Evolutionary conservation across 2,329 filamentous ascomycete genomes (phyloP).

Genomic region (Shiraia sp.): DNA sequence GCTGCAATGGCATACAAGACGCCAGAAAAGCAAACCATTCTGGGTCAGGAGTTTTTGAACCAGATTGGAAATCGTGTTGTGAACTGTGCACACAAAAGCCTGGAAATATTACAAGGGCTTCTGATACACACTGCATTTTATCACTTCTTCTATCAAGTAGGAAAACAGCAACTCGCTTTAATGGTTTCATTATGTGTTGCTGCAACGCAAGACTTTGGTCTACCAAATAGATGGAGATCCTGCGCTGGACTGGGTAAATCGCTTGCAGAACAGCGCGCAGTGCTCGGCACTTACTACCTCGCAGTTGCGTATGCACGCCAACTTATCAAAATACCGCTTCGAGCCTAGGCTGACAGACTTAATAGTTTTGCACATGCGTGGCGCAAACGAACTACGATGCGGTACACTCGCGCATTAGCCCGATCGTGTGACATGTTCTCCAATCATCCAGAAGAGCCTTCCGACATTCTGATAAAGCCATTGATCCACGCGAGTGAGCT

Average conservation of each 20-base stretch:
- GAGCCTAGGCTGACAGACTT: neutral
- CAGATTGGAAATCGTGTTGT: constrained; percentile 37
- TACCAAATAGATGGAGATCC: constrained; percentile 8
- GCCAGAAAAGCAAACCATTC: constrained; percentile 21
- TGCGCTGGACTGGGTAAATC: neutral
- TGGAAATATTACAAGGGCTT: constrained; percentile 47
- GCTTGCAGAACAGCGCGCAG: constrained; percentile 18
- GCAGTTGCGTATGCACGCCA: constrained; percentile 12
- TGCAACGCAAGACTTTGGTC: constrained; percentile 40
- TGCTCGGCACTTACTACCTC: constrained; percentile 25
- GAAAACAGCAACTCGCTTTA: constrained; percentile 36
- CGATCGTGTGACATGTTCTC: constrained; percentile 14
- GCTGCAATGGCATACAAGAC: constrained; percentile 27
- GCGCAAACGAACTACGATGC: constrained; percentile 18
- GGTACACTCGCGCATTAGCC: constrained; percentile 19
- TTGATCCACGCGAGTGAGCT: constrained; percentile 18
- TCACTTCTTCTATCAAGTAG: constrained; percentile 33
- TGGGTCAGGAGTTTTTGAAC: constrained; percentile 31
- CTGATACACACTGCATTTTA: constrained; percentile 44
- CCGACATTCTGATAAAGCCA: constrained; percentile 20
- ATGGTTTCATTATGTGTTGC: constrained; percentile 44
- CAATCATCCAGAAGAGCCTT: constrained; percentile 7
- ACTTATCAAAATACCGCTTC: neutral
- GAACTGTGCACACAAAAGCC: constrained; percentile 33
- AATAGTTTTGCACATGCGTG: constrained; percentile 24